Evolutionary conservation across 305 asterid genomes (phyloP), one percentile per base, ranked within the genome.

Genomic region (Solanum hybrid): DNA sequence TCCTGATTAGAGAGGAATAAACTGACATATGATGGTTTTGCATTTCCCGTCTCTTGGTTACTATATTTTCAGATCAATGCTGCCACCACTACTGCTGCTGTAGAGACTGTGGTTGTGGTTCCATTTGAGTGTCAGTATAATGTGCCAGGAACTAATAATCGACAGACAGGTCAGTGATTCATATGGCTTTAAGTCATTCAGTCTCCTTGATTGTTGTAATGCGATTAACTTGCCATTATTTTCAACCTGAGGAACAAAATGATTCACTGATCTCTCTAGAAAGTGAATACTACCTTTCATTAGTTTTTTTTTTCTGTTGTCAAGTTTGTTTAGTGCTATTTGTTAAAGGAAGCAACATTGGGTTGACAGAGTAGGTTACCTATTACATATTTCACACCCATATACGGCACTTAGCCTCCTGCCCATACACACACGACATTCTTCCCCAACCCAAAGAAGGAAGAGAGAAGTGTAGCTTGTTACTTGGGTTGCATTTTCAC

Each of bases 161-260:
- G 89, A 56, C 91, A 92, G 90, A 91, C 92, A 93, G 98, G 98
- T 95, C 85, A 91, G 89, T 84, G 76, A 90, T 73, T 93, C 85
- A 42, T 34, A 10, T 78, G 82, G 79, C 88, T 85, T 90, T 37
- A 31, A 20, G 42, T 84, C 38, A 20, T 71, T 31, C 42, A 11
- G n/a, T 84, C 31, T 29, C 32, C 7, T 84, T 51, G 73, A 84
- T 51, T 84, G 87, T 31, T 84, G 87, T 51, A 51, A 51, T 82
- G 87, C 34, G 22, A 84, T 51, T 32, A 20, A 31, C 42, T 51
- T 51, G 17, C 40, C 75, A 51, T 56, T 80, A 51, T 51, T 84
- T 84, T 32, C 75, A 84, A 84, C 87, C 75, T 51, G 75, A 31
- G 87, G 87, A 84, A 51, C 36, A 51, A 20, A 60, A 31, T 10